phyloP scores from a whole-genome alignment of 345 rosid genomes.

The Excoecaria agallocha region DNA sequence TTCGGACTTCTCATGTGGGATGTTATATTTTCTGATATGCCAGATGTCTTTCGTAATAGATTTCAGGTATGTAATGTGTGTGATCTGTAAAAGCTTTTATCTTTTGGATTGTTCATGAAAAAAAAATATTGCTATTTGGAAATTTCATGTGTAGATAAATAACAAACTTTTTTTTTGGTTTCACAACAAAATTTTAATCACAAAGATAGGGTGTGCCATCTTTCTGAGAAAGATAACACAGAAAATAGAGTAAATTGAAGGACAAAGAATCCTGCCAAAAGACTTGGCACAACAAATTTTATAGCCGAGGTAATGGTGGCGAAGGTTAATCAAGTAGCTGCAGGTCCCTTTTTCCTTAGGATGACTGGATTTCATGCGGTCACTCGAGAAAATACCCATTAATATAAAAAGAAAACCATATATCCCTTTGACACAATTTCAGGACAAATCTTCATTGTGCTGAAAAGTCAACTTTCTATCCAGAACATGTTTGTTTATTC shows the following conservation, averaged over 20 bases:
- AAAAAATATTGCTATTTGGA: not conserved
- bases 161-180: not conserved
- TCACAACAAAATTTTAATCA: not conserved
- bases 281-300: not conserved
- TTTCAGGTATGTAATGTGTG: constrained; percentile 60
- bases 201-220: not conserved
- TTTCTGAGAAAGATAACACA: not conserved
- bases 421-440: not conserved
- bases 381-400: not conserved
- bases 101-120: not conserved
- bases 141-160: not conserved
- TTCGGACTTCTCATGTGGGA: constrained; percentile 96
- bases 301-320: not conserved
- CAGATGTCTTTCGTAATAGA: constrained; percentile 68
- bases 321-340: not conserved
- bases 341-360: not conserved
- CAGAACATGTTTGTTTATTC: not conserved
- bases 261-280: not conserved
- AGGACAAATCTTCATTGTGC: not conserved
- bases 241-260: not conserved
- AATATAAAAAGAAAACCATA: not conserved
- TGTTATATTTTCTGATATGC: constrained; percentile 62
- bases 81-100: not conserved
- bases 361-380: not conserved
- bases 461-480: too few species aligned